A percentile compares a stretch with the other conserved stretches of the same genome.
Conservation (phyloP, 768 basidiomycete genomes). For the Galerina sulciceps region DNA sequence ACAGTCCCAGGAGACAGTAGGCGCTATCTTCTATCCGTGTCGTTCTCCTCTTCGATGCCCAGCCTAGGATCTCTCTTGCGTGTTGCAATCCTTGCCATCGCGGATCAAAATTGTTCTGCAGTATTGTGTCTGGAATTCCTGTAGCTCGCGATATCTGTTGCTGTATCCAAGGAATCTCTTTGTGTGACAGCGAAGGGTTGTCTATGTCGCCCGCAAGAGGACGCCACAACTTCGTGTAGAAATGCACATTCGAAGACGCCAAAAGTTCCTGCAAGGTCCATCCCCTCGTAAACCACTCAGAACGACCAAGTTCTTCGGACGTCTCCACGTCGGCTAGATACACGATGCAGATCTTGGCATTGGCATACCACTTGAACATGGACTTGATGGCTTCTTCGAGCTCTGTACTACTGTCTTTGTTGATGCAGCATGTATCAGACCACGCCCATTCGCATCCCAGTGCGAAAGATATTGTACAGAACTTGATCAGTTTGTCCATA, state of each 20-base stretch:
- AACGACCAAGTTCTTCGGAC: background rate
- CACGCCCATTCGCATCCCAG: conserved; percentile 5
- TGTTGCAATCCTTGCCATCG: conserved; percentile 5
- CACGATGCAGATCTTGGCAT: conserved; percentile 4
- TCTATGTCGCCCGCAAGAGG: conserved; percentile 1
- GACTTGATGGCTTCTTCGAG: conserved; percentile 13
- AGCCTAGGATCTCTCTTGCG: background rate
- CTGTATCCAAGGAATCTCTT: background rate
- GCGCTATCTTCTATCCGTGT: conserved; percentile 11
- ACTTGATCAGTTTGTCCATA: conserved; percentile 2
- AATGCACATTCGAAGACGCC: background rate
- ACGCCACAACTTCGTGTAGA: conserved; percentile 6
- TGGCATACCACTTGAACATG: conserved; percentile 12
- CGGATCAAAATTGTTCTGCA: too few relatives aligned
- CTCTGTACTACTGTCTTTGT: conserved; percentile 11
- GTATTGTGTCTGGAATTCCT: too few relatives aligned
- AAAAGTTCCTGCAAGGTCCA: conserved; percentile 14
- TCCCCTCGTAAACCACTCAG: conserved; percentile 10
- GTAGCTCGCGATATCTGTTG: too few relatives aligned
- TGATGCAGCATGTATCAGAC: conserved; percentile 11
- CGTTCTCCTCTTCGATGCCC: conserved; percentile 6
- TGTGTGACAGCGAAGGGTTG: background rate
- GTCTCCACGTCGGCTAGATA: background rate
- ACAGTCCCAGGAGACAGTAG: conserved; percentile 9
- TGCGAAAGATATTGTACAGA: conserved; percentile 2